Evolutionary conservation across 306 rosid genomes (phyloP), one percentile per base, ranked within the genome.

Genomic region (Ziziphus jujuba): DNA sequence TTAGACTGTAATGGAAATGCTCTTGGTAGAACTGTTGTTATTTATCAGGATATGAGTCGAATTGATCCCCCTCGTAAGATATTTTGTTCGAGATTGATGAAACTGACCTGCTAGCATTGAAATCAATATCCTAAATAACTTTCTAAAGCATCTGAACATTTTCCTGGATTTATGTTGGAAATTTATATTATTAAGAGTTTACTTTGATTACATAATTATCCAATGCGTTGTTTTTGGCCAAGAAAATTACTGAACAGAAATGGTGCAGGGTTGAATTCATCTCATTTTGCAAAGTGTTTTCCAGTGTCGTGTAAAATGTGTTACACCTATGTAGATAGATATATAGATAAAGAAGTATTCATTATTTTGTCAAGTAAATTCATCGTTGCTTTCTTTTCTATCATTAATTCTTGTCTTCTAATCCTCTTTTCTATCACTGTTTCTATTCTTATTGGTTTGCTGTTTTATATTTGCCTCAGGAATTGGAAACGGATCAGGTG

Each of bases 401-500:
- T 15, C 55, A 51, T 59, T 7, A 12, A 56, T 8, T 28, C 20
- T 9, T 48, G 7, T 23, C 55, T 50, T 2, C 16, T 4, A 21
- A 24, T 14, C 36, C 19, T 66, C 45, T 44, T 67, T 16, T 11
- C 47, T 10, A 1, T 15, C 55, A 38, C 51, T 7, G 17, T 61
- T 55, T 31, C 7, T n/a, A 56, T 7, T 28, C 20, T 9, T 48
- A 6, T 23, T 56, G n/a, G 21, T 56, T 54, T 3, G 65, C 55
- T 52, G 34, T 51, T 40, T 14, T 63, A 12, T 81, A 53, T 56
- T 63, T 72, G 63, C 60, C 69, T 68, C 91, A 92, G 98, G 97
- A 92, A 79, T 59, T 84, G 79, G 97, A 89, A 75, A 92, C 88
- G 9, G 85, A 80, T 24, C 72, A 84, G 70, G 85, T 89, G 79